Percentiles rank a stretch among this genome's conserved stretches.
These are phyloP conservation scores for Posidonia oceanica DNA, from an alignment of 116 monocot species.

Conservation along the genomic window DNA sequence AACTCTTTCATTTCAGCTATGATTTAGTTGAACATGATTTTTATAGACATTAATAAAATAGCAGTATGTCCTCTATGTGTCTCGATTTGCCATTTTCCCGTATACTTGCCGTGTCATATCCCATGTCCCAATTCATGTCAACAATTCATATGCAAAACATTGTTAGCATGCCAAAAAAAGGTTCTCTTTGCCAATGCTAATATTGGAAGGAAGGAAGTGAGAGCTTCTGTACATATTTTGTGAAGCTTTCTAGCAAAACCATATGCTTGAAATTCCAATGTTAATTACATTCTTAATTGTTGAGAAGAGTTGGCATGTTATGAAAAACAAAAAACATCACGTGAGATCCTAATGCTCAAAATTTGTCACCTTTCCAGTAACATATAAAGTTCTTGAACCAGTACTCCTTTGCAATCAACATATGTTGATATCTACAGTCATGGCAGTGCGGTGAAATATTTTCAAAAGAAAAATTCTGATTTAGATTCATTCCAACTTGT, in stretches of 20 bases:
- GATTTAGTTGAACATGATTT: no score
- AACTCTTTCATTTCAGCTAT: no score
- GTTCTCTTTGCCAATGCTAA: background rate
- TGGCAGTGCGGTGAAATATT: background rate
- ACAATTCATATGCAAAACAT: background rate
- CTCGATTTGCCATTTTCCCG: no score
- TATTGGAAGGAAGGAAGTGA: background rate
- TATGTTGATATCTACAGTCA: background rate
- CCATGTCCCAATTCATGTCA: no score
- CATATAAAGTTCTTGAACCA: background rate
- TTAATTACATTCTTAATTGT: background rate
- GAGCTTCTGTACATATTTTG: no score
- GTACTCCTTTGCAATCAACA: background rate
- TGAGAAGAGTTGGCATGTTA: background rate
- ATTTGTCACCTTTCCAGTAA: background rate
- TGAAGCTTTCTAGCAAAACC: background rate
- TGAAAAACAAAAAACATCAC: background rate
- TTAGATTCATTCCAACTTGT: no score
- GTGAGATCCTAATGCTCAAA: background rate
- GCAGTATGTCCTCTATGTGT: no score
- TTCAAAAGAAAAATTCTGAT: no score
- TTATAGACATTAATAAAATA: no score
- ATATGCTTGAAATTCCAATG: background rate
- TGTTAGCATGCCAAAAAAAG: background rate
- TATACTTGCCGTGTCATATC: no score